Conservation (phyloP, 805 yeast genomes). For the Cyberlindnera japonica region DNA sequence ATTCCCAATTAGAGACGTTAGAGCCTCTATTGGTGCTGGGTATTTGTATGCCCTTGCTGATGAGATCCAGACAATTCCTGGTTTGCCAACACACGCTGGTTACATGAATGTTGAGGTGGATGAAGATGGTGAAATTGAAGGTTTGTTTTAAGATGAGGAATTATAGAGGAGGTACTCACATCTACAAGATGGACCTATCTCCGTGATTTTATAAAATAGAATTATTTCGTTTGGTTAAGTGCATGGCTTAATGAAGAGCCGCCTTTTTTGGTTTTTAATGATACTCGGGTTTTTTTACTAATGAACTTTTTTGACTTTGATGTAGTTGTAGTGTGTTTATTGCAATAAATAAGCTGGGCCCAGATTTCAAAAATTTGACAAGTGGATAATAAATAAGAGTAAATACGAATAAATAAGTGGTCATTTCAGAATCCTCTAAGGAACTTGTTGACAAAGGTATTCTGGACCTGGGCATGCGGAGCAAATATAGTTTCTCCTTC, state of each 20-base stretch:
- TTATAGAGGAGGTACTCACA: background rate
- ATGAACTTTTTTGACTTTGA: background rate
- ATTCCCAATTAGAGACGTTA: slow-evolving; percentile 77
- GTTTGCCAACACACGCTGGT: slow-evolving; percentile 81
- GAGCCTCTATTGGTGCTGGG: slow-evolving; percentile 80
- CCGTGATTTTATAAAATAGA: no score
- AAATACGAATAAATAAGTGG: background rate
- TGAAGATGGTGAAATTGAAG: slow-evolving; percentile 78
- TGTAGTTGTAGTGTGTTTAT: background rate
- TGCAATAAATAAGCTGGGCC: slow-evolving; percentile 1
- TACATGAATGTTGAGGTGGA: slow-evolving; percentile 83
- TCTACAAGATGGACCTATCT: background rate
- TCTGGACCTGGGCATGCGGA: slow-evolving; percentile 40
- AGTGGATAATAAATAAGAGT: slow-evolving; percentile 1
- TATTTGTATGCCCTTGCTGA: slow-evolving; percentile 83
- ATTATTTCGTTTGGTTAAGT: background rate
- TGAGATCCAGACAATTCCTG: slow-evolving; percentile 83
- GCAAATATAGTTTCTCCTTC: slow-evolving; percentile 47
- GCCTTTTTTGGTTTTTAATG: background rate
- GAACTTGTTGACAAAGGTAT: slow-evolving; percentile 69
- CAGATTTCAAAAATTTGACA: no score
- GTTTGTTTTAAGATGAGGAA: slow-evolving; percentile 47
- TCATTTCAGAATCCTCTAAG: slow-evolving; percentile 44
- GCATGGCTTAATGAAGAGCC: slow-evolving; percentile 7
- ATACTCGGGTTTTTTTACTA: background rate